These are phyloP conservation scores for Nevesoporus exiguus DNA, from an alignment of 768 basidiomycete genomes.

Conservation along the genomic window DNA sequence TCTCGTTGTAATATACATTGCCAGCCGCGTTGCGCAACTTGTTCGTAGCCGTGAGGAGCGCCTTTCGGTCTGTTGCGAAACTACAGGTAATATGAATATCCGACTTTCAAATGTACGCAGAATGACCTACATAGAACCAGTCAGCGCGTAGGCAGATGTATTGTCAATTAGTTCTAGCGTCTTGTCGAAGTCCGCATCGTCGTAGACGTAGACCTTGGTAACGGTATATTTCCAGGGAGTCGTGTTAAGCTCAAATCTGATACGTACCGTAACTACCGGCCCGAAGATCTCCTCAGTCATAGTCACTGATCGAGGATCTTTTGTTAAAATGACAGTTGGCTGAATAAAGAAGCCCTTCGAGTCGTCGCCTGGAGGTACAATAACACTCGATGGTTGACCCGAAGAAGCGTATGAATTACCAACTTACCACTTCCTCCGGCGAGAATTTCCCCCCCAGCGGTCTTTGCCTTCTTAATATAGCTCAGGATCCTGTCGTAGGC, in stretches of 20 bases:
- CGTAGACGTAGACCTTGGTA: slow-evolving; percentile 76
- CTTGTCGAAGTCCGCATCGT: slow-evolving; percentile 82
- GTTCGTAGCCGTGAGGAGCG: slow-evolving; percentile 75
- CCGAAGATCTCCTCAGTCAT: slow-evolving; percentile 98
- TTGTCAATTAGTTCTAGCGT: slow-evolving; percentile 84
- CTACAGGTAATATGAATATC: slow-evolving; percentile 37
- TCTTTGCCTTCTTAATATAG: slow-evolving; percentile 85
- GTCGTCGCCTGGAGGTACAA: slow-evolving; percentile 58
- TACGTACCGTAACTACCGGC: slow-evolving; percentile 79
- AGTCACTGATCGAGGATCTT: slow-evolving; percentile 84
- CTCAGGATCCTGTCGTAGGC: slow-evolving; percentile 84
- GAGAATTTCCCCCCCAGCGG: slow-evolving; percentile 84
- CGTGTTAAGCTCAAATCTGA: slow-evolving; percentile 10
- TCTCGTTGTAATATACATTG: slow-evolving; percentile 97
- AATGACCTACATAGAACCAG: slow-evolving; percentile 81
- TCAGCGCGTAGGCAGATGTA: slow-evolving; percentile 86
- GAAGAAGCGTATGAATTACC: not conserved
- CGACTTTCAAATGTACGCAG: not conserved
- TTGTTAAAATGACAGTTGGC: slow-evolving; percentile 91
- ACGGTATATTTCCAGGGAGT: not conserved
- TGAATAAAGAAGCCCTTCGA: slow-evolving; percentile 92
- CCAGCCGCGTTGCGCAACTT: slow-evolving; percentile 88
- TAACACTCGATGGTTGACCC: not conserved
- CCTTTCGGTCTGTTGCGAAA: slow-evolving; percentile 80
- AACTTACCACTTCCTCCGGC: slow-evolving; percentile 73